Conservation (phyloP, 1,284 basidiomycete genomes). For the Ustilago hordei region DNA sequence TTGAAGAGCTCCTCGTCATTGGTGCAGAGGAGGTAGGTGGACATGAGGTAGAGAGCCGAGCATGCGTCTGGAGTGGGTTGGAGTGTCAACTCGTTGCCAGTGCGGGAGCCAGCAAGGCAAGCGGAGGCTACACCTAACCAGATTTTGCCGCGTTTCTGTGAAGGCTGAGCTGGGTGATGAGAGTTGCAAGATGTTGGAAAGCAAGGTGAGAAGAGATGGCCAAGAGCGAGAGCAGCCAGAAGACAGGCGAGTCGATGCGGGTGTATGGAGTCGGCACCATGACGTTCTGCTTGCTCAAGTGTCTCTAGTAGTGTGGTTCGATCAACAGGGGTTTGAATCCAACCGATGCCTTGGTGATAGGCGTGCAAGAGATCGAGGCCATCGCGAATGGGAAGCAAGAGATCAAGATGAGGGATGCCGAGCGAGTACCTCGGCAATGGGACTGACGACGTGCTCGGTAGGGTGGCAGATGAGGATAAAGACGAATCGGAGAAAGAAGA, state of each 20-base stretch:
- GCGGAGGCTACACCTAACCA: slow-evolving; percentile 39
- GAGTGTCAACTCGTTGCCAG: slow-evolving; percentile 18
- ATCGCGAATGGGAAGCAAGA: slow-evolving; percentile 25
- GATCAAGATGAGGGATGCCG: slow-evolving; percentile 31
- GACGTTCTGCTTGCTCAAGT: slow-evolving; percentile 30
- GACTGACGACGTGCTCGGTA: not conserved
- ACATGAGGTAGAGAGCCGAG: slow-evolving; percentile 45
- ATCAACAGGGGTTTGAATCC: slow-evolving; percentile 34
- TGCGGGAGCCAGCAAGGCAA: slow-evolving; percentile 26
- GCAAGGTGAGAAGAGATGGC: slow-evolving; percentile 26
- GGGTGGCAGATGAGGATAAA: not conserved
- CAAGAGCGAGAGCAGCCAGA: slow-evolving; percentile 35
- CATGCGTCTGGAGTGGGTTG: slow-evolving; percentile 36
- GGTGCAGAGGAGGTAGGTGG: slow-evolving; percentile 29
- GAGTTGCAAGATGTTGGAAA: slow-evolving; percentile 9
- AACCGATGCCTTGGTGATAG: slow-evolving; percentile 38
- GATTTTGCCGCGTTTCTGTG: slow-evolving; percentile 20
- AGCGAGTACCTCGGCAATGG: slow-evolving; percentile 29
- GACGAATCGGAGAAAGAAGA: not conserved
- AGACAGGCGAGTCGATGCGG: slow-evolving; percentile 42
- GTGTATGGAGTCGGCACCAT: slow-evolving; percentile 35
- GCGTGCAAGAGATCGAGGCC: slow-evolving; percentile 30
- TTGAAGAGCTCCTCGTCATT: slow-evolving; percentile 32
- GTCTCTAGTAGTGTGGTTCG: slow-evolving; percentile 33
- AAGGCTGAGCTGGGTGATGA: not conserved